Conservation (phyloP, 1,284 basidiomycete genomes). For the Pseudozyma flocculosa region DNA sequence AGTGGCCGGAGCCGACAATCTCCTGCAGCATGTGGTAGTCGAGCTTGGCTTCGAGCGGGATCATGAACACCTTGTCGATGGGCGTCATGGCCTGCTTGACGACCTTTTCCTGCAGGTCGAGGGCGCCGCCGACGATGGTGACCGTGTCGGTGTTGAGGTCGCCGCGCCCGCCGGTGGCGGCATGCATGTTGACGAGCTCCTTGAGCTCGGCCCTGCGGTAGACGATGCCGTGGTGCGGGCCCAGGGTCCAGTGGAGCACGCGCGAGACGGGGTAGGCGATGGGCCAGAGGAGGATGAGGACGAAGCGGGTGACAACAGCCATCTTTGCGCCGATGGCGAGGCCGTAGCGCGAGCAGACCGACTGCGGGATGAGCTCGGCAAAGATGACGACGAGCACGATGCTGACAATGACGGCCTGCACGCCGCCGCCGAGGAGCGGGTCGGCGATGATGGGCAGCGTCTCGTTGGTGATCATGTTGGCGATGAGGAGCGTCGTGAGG, state of each 20-base stretch:
- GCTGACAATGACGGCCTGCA: conserved; percentile 64
- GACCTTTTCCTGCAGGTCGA: conserved; percentile 71
- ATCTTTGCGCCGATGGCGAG: conserved; percentile 57
- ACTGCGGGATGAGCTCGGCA: conserved; percentile 82
- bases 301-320: conserved; percentile 50
- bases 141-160: conserved; percentile 74
- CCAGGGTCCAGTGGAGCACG: conserved; percentile 55
- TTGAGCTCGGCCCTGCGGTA: conserved; percentile 65
- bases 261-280: conserved; percentile 58
- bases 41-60: conserved; percentile 74
- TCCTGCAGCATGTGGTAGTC: conserved; percentile 75
- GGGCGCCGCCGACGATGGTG: conserved; percentile 72
- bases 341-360: conserved; percentile 60
- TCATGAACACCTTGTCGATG: conserved; percentile 70
- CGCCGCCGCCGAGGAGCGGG: conserved; percentile 79
- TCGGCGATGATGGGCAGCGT: conserved; percentile 87
- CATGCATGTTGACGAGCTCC: conserved; percentile 73
- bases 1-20: conserved; percentile 76
- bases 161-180: conserved; percentile 63
- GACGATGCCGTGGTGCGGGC: conserved; percentile 56
- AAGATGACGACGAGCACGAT: conserved; percentile 65
- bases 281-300: conserved; percentile 56
- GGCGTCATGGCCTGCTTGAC: conserved; percentile 78
- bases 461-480: conserved; percentile 58
- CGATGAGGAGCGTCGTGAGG: conserved; percentile 55